Percentiles rank a stretch among this genome's conserved stretches.
phyloP scores from a whole-genome alignment of 164 flowering plant species.

The Kingdonia uniflora region DNA sequence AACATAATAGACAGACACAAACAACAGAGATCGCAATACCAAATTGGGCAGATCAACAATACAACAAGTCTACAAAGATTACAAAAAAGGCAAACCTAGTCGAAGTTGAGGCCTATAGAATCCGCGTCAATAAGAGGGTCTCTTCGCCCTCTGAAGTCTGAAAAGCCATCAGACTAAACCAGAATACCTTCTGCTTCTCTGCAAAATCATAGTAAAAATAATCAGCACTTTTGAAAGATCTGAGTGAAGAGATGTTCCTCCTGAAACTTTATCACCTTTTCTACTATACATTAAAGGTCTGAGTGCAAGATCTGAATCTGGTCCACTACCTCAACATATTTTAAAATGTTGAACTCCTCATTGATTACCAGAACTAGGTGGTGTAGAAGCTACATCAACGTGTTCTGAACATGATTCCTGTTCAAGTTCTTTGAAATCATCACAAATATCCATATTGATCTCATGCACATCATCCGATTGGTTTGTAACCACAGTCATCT shows the following conservation, averaged over 20 bases:
- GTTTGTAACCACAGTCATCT: slow-evolving; percentile 58
- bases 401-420: slow-evolving; percentile 44
- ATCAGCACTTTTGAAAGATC: slow-evolving; percentile 43
- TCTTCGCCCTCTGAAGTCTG: too few species aligned
- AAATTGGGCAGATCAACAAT: too few species aligned
- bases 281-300: slow-evolving; percentile 96
- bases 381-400: slow-evolving; percentile 40
- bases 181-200: slow-evolving; percentile 80
- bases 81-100: too few species aligned
- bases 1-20: too few species aligned
- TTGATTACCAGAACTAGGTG: slow-evolving; percentile 54
- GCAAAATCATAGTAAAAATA: too few species aligned
- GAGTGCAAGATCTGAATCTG: slow-evolving; percentile 63
- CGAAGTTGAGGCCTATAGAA: too few species aligned
- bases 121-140: too few species aligned
- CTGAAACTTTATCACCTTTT: slow-evolving; percentile 66
- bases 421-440: slow-evolving; percentile 32
- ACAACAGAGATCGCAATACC: too few species aligned
- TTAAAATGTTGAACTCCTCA: slow-evolving; percentile 33
- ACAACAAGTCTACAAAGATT: too few species aligned
- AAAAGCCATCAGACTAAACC: too few species aligned
- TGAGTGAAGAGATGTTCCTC: slow-evolving; percentile 61
- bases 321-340: slow-evolving; percentile 32
- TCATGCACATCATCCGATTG: slow-evolving; percentile 22
- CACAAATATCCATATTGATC: slow-evolving; percentile 19